Evolutionary conservation across 345 rosid genomes (phyloP).

Genomic region (Eucalyptus pauciflora): DNA sequence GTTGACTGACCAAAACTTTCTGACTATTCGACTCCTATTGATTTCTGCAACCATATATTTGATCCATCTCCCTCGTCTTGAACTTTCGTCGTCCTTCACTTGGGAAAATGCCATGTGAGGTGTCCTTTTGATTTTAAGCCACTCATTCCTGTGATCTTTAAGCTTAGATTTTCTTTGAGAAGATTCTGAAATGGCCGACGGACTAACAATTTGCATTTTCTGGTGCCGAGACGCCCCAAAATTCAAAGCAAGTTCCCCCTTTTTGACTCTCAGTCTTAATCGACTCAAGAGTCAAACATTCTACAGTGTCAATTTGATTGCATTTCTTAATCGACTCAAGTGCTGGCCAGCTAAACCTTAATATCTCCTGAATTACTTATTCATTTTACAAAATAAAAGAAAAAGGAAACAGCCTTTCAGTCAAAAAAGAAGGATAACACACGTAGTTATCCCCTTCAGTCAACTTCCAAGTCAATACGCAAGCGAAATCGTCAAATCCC

Average conservation of each 20-base stretch:
- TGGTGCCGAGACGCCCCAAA: background rate
- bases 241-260: background rate
- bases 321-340: background rate
- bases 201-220: background rate
- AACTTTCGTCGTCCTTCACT: background rate
- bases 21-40: background rate
- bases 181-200: background rate
- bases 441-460: background rate
- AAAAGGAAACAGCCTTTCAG: background rate
- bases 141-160: background rate
- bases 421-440: background rate
- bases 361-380: background rate
- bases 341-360: background rate
- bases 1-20: background rate
- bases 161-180: background rate
- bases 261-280: background rate
- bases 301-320: background rate
- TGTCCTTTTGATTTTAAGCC: background rate
- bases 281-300: background rate
- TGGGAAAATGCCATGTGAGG: background rate
- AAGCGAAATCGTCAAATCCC: background rate
- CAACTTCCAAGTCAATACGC: background rate
- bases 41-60: background rate
- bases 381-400: background rate
- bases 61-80: background rate